Percentiles rank a stretch among this genome's conserved stretches.
Evolutionary conservation across 306 rosid genomes (phyloP).

Genomic region (Prosopis cineraria): DNA sequence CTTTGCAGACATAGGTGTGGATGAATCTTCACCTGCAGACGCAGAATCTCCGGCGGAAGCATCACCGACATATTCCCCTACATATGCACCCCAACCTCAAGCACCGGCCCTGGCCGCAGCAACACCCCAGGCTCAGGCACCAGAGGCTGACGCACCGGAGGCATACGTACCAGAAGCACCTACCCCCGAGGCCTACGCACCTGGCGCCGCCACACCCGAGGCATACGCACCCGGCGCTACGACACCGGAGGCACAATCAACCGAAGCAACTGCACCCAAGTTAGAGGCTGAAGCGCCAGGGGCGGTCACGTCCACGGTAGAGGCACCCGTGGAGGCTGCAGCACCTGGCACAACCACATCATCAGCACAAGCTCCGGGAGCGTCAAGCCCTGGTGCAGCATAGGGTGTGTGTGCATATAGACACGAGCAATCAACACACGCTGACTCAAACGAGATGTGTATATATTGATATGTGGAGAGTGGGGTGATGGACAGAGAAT

Average conservation of each 20-base stretch:
- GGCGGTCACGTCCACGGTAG: neutral
- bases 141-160: neutral
- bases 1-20: neutral
- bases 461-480: neutral
- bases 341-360: neutral
- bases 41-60: neutral
- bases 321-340: neutral
- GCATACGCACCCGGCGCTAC: neutral
- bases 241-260: neutral
- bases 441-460: neutral
- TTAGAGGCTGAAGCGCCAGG: neutral
- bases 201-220: neutral
- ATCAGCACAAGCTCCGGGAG: neutral
- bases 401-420: neutral
- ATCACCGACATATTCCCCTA: neutral
- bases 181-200: neutral
- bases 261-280: neutral
- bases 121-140: neutral
- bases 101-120: neutral
- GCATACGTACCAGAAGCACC: neutral
- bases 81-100: neutral
- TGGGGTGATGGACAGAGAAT: neutral
- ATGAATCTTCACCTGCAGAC: neutral
- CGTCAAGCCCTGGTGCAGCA: neutral
- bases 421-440: neutral